Evolutionary conservation across 2,329 filamentous ascomycete species (phyloP), one percentile per base, ranked within the genome.

Genomic region (Fusarium burgessii): DNA sequence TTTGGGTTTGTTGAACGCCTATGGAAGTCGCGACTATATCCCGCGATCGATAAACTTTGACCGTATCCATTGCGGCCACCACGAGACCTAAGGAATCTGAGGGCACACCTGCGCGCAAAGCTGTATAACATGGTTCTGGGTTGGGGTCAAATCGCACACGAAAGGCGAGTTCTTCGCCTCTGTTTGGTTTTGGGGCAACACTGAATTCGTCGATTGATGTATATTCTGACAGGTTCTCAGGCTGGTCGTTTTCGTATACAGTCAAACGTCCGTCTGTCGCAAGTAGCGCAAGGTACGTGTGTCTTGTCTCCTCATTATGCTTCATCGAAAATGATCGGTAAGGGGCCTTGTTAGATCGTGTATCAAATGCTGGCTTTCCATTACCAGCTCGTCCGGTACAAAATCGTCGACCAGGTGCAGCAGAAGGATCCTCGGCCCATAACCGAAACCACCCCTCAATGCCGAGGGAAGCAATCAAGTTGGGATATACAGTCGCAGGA

Each of bases 401-500:
- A 85, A 98, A 98, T 55, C 95, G 91, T 35, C 92, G 90, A 35
- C 94, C 94, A 1, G 91, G 90, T 3, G 92, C 87, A 51, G 96
- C 92, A 2, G 91, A 92, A 18, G 92, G 90, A 81, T 98, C 94
- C 82, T 98, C 95, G 66, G 93, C 91, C 95, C 95, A 98, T 71
- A 98, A 87, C 79, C 94, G 93, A 84, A 97, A 94, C 80, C 91
- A 91, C 77, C 95, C 93, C 76, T 98, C 95, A 77, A 95, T 92
- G 69, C 93, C 94, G 65, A 98, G 92, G 58, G 93, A 97, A 61
- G 92, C 95, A 74, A 98, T 85, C 75, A 97, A 89, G 78, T 96
- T 90, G 40, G 89, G 94, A 73, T 96, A 96, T 65, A 96, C 91
- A 70, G 93, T 95, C 0, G 94, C 93, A 2, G 94, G 93, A 62